Conservation (phyloP, 495 filamentous ascomycete genomes). For the Geopyxis carbonaria region DNA sequence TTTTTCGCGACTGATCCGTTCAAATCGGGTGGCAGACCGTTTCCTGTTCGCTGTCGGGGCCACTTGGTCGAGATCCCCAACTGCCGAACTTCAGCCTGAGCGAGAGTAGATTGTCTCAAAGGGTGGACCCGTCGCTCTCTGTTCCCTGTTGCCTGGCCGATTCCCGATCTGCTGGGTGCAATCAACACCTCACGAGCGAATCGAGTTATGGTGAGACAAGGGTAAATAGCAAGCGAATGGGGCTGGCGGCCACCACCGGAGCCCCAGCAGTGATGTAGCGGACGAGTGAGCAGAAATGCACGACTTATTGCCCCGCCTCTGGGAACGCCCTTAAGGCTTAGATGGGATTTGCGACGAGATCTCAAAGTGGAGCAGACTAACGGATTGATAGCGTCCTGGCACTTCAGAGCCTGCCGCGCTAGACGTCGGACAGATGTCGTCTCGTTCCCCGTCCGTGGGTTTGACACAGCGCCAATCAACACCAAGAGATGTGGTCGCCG, state of each 20-base stretch:
- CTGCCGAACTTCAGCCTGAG: slow-evolving; percentile 2
- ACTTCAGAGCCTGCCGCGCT: too few relatives aligned
- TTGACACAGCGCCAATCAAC: too few relatives aligned
- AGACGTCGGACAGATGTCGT: too few relatives aligned
- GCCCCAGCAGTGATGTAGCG: too few relatives aligned
- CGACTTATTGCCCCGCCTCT: too few relatives aligned
- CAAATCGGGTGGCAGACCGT: slow-evolving; percentile 6
- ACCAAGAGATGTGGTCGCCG: too few relatives aligned
- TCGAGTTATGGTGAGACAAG: slow-evolving; percentile 1
- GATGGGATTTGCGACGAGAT: too few relatives aligned
- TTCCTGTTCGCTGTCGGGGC: slow-evolving; percentile 3
- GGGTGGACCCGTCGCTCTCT: too few relatives aligned
- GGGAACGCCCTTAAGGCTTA: too few relatives aligned
- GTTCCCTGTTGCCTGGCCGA: background rate
- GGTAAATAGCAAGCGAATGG: slow-evolving; percentile 2
- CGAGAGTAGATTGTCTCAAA: background rate
- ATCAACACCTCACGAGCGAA: background rate
- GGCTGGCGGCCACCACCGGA: background rate
- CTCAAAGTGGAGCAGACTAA: too few relatives aligned
- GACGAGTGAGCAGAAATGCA: slow-evolving; percentile 2
- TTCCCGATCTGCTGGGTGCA: slow-evolving; percentile 3
- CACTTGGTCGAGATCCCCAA: background rate
- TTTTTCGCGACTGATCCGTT: slow-evolving; percentile 3
- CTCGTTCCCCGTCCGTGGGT: too few relatives aligned
- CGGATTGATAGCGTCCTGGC: too few relatives aligned